Evolutionary conservation across 106 monocot species (phyloP), one percentile per base, ranked within the genome.

Genomic region (Phalaenopsis aphrodite): DNA sequence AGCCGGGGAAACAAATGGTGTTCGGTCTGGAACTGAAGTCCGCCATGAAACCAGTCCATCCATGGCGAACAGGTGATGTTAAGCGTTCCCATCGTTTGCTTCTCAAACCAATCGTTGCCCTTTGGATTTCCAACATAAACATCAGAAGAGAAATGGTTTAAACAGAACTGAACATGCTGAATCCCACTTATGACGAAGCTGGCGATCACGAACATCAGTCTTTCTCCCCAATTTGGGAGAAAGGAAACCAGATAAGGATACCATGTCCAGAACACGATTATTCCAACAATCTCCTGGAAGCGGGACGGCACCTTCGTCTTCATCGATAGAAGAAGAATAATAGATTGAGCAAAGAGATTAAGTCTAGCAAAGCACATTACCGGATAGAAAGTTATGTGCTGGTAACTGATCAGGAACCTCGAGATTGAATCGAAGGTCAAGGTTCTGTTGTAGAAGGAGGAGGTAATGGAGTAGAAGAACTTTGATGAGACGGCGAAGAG

Each of bases 11-110:
- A 92, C 82, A 89, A 47, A 72, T 89, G 89, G 78, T 89, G 92
- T 78, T 92, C 92, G 18, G 87, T 77, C 82, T 92, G 89, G 69
- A 92, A 92, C 79, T 92, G 89, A 39, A 92, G 61, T 3, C 89
- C 92, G 8, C 92, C 92, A 55, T 87, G 92, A 84, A 92, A 92
- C 87, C 92, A 92, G 65, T 92, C 92, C 92, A 91, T 88, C 88
- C 91, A 91, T 4, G 88, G 81, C 1, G 91, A 45, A 83, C 91
- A 91, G 7, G 79, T 8, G 19, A 93, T 90, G 78, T 93, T 79
- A 9, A 89, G 77, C n/a, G 92, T 90, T n/a, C 92, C 92, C 66
- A 80, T 80, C 12, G 92, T 89, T 79, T 93, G 92, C 81, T 86
- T 93, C 86, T 90, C 86, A 73, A 88, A 87, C 92, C 92, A 93